Percentiles rank a stretch among this genome's conserved stretches.
Conservation (phyloP, 2,329 filamentous ascomycete genomes). For the Hypoxylon sp. region DNA sequence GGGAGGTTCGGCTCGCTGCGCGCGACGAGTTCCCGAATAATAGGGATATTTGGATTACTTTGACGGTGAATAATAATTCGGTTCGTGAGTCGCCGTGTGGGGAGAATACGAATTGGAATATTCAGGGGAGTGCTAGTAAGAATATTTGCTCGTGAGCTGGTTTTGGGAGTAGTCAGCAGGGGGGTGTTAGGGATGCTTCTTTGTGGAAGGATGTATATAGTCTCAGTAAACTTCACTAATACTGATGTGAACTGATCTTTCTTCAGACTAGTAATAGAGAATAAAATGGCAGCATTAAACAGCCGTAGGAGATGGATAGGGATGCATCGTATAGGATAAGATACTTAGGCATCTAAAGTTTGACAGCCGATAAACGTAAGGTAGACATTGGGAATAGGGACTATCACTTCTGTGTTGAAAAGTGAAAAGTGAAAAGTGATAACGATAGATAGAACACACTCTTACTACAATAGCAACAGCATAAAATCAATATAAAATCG, state of each 20-base stretch:
- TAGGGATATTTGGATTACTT: constrained; percentile 63
- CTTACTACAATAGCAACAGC: not conserved
- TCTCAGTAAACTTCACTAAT: too few species aligned
- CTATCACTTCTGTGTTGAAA: not conserved
- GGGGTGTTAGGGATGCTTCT: not conserved
- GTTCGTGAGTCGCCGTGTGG: constrained; percentile 68
- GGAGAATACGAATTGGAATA: constrained; percentile 63
- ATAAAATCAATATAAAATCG: not conserved
- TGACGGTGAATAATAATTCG: constrained; percentile 63
- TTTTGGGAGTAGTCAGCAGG: too few species aligned
- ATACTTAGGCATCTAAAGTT: too few species aligned
- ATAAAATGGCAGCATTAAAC: too few species aligned
- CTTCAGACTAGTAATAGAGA: too few species aligned
- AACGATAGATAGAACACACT: not conserved
- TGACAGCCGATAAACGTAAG: too few species aligned
- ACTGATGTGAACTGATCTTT: too few species aligned
- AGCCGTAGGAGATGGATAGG: not conserved
- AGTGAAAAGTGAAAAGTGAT: not conserved
- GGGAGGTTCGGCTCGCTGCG: constrained; percentile 67
- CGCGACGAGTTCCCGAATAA: constrained; percentile 68
- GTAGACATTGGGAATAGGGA: not conserved
- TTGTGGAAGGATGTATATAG: not conserved
- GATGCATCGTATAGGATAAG: too few species aligned
- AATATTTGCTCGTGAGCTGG: constrained; percentile 56
- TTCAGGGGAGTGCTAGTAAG: constrained; percentile 60